These are phyloP conservation scores for Arthrobotrys conoides DNA, from an alignment of 2,329 filamentous ascomycete species.

Conservation along the genomic window DNA sequence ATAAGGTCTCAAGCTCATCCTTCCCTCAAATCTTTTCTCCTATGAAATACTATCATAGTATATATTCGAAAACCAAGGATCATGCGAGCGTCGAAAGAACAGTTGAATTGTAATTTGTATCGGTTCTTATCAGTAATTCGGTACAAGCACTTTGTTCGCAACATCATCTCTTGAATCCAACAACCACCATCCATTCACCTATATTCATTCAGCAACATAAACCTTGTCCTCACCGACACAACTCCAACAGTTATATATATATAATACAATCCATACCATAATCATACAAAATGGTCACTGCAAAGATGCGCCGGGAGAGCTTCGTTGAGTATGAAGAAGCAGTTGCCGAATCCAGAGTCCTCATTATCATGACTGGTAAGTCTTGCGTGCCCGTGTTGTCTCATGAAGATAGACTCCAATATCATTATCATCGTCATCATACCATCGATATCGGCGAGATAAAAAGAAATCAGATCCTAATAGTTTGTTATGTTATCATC, in stretches of 20 bases:
- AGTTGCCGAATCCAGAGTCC: conserved; percentile 78
- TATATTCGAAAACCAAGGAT: conserved; percentile 18
- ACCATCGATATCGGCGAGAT: not conserved
- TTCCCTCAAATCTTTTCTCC: not conserved
- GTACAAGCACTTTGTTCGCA: conserved; percentile 48
- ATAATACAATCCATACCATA: not conserved
- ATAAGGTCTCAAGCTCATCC: conserved; percentile 49
- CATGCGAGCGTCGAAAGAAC: conserved; percentile 39
- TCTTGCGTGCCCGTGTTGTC: conserved; percentile 20
- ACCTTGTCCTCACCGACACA: not conserved
- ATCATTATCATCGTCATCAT: not conserved
- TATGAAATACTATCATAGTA: not conserved
- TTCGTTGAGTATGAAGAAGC: conserved; percentile 57
- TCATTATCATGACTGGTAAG: conserved; percentile 87
- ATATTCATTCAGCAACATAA: not conserved
- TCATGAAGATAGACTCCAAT: conserved; percentile 9
- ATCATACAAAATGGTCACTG: conserved; percentile 43
- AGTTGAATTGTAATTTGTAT: conserved; percentile 45
- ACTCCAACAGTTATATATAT: not conserved
- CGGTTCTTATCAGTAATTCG: conserved; percentile 40
- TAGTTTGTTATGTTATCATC: conserved; percentile 3
- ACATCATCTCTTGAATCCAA: conserved; percentile 39
- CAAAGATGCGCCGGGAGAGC: conserved; percentile 53
- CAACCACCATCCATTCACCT: not conserved
- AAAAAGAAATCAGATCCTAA: conserved; percentile 1